Evolutionary conservation across 2,329 filamentous ascomycete species (phyloP).

Genomic region (Chaetomiaceae sp.): DNA sequence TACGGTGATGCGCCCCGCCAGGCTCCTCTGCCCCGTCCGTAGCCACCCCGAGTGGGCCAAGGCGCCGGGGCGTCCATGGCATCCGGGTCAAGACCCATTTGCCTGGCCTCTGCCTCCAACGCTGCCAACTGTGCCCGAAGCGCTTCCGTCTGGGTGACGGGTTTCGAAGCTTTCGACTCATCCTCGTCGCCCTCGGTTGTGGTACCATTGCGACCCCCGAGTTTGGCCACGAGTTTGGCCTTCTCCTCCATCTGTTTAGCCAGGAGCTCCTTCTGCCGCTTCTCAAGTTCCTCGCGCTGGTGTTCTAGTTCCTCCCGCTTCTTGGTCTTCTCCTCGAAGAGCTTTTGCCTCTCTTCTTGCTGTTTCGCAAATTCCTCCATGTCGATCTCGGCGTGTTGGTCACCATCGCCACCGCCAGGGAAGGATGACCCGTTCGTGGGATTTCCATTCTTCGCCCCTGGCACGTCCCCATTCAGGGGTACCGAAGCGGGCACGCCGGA

Average conservation of each 20-base stretch:
- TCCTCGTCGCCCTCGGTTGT: slow-evolving; percentile 21
- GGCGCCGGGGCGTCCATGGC: slow-evolving; percentile 35
- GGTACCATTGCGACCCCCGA: slow-evolving; percentile 38
- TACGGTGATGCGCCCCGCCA: slow-evolving; percentile 26
- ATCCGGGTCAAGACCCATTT: slow-evolving; percentile 61
- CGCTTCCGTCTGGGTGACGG: slow-evolving; percentile 51
- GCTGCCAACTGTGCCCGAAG: slow-evolving; percentile 67
- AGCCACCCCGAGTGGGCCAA: slow-evolving; percentile 16
- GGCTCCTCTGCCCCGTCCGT: slow-evolving; percentile 21
- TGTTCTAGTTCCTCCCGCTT: slow-evolving; percentile 60
- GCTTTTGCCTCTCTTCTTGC: slow-evolving; percentile 68
- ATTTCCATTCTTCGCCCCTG: slow-evolving; percentile 29
- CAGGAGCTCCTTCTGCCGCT: slow-evolving; percentile 56
- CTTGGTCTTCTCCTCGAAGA: slow-evolving; percentile 59
- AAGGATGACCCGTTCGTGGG: slow-evolving; percentile 7
- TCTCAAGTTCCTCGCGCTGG: slow-evolving; percentile 59
- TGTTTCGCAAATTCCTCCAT: slow-evolving; percentile 62
- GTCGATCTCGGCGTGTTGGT: slow-evolving; percentile 54
- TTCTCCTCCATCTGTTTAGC: slow-evolving; percentile 62
- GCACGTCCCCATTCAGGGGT: slow-evolving; percentile 25
- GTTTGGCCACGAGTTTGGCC: slow-evolving; percentile 54
- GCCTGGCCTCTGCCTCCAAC: slow-evolving; percentile 67
- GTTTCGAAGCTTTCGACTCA: slow-evolving; percentile 27
- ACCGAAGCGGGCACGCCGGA: slow-evolving; percentile 31
- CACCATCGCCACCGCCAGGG: slow-evolving; percentile 4